Conservation (phyloP, 306 rosid genomes). For the Fragaria vesca region DNA sequence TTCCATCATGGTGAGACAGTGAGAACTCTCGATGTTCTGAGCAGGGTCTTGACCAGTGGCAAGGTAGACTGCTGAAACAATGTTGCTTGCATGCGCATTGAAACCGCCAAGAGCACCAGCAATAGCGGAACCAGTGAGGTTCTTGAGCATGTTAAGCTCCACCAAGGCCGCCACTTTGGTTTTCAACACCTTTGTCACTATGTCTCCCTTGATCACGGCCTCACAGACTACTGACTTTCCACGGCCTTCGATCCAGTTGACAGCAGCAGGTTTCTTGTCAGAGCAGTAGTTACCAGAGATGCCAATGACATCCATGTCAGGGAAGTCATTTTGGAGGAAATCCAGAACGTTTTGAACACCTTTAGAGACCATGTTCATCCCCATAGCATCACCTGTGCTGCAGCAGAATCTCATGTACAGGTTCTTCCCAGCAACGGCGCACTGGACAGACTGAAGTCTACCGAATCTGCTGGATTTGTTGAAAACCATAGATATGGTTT, state of each 20-base stretch:
- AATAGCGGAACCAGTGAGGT: constrained; percentile 79
- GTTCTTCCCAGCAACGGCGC: constrained; percentile 72
- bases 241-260: constrained; percentile 94
- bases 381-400: constrained; percentile 94
- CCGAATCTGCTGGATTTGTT: constrained; percentile 84
- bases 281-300: constrained; percentile 87
- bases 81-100: constrained; percentile 92
- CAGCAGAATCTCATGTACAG: constrained; percentile 70
- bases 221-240: constrained; percentile 90
- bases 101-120: constrained; percentile 97
- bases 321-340: constrained; percentile 61
- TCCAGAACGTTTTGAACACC: constrained; percentile 82
- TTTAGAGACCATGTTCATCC: constrained; percentile 96
- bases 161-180: constrained; percentile 64
- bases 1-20: constrained; percentile 93
- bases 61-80: constrained; percentile 72
- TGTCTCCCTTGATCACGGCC: constrained; percentile 65
- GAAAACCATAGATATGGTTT: constrained; percentile 55
- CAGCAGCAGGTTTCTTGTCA: constrained; percentile 86
- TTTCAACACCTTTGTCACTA: constrained; percentile 77
- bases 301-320: constrained; percentile 94
- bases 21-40: constrained; percentile 88
- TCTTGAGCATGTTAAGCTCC: constrained; percentile 92
- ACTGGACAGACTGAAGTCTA: constrained; percentile 52
- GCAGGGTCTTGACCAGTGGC: constrained; percentile 99